Percentiles rank a stretch among this genome's conserved stretches.
Evolutionary conservation across 23 red algal genomes (phyloP).

Genomic region (Gracilaria caudata): DNA sequence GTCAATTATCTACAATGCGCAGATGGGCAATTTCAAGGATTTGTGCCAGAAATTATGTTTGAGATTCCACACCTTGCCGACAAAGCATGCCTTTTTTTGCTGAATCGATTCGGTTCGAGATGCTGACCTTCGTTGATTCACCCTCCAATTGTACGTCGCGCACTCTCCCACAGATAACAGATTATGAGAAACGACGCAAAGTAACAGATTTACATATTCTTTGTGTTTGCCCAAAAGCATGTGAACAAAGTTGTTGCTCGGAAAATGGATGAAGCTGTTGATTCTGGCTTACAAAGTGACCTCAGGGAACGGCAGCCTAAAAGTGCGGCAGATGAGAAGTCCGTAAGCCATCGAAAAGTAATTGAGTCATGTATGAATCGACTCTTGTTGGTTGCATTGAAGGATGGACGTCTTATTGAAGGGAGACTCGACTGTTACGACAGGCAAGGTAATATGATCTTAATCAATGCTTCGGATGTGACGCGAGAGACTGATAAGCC

Average conservation of each 20-base stretch:
- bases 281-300: not conserved
- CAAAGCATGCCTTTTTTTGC: no score
- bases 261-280: not conserved
- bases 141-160: no score
- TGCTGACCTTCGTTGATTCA: no score
- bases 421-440: constrained; percentile 65
- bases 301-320: not conserved
- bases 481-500: constrained; percentile 42
- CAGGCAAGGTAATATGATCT: constrained; percentile 63
- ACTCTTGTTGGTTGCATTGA: constrained; percentile 28
- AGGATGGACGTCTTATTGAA: constrained; percentile 48
- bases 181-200: no score
- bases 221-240: no score
- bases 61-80: no score
- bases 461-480: constrained; percentile 39
- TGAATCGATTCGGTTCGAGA: no score
- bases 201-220: no score
- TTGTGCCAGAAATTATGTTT: no score
- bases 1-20: no score
- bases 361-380: constrained; percentile 39
- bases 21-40: no score
- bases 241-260: not conserved
- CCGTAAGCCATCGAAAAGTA: constrained; percentile 1
- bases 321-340: not conserved
- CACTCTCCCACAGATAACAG: no score